A percentile compares a stretch with the other conserved stretches of the same genome.
These are phyloP conservation scores for Trichoderma atroviride DNA, from an alignment of 2,329 filamentous ascomycete species.

Conservation along the genomic window DNA sequence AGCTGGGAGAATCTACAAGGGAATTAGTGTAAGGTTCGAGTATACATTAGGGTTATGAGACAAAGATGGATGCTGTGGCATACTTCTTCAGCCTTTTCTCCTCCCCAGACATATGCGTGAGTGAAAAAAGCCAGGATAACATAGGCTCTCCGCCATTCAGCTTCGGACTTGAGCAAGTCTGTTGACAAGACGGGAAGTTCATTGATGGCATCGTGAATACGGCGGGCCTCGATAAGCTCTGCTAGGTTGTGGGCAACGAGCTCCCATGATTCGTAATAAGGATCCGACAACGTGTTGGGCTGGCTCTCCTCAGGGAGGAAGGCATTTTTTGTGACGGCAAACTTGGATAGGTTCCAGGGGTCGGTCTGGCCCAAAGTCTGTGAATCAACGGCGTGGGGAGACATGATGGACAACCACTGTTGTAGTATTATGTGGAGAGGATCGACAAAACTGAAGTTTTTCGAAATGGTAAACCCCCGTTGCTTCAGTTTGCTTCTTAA, in stretches of 20 bases:
- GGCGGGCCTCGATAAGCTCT: conserved; percentile 62
- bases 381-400: conserved; percentile 45
- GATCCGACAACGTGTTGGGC: conserved; percentile 62
- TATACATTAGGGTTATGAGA: not conserved
- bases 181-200: conserved; percentile 71
- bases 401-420: conserved; percentile 39
- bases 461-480: not conserved
- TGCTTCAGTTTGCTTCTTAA: not conserved
- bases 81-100: conserved; percentile 72
- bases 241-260: conserved; percentile 68
- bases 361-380: conserved; percentile 29
- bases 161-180: conserved; percentile 61
- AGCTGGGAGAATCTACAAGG: conserved; percentile 64
- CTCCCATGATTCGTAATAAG: conserved; percentile 84
- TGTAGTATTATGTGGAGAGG: not conserved
- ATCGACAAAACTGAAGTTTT: not conserved
- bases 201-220: conserved; percentile 65
- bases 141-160: conserved; percentile 83
- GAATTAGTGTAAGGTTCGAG: not conserved
- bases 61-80: not conserved
- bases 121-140: conserved; percentile 76
- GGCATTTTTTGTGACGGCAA: conserved; percentile 59
- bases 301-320: conserved; percentile 78
- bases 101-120: conserved; percentile 90
- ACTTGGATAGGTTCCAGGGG: conserved; percentile 40